These are phyloP conservation scores for Solanum acaule DNA, from an alignment of 257 asterid genomes.

Conservation along the genomic window DNA sequence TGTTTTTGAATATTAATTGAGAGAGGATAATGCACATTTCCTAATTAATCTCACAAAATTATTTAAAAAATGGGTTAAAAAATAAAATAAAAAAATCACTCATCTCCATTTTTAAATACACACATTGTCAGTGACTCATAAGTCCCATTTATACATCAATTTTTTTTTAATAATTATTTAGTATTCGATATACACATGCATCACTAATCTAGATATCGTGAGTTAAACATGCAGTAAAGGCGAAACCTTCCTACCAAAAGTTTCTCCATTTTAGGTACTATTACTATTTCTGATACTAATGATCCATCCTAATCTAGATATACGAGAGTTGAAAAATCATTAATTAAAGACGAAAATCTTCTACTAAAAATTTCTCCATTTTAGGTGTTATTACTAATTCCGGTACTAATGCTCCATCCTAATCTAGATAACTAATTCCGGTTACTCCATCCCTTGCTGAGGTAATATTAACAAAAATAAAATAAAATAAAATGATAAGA, in stretches of 20 bases:
- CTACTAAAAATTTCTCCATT: background rate
- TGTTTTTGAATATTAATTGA: background rate
- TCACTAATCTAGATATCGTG: accelerated
- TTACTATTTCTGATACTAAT: no score
- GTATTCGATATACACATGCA: background rate
- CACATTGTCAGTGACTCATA: background rate
- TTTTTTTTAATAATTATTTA: no score
- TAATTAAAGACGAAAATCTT: no score
- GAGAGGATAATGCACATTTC: background rate
- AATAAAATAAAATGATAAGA: no score
- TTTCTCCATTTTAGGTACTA: background rate
- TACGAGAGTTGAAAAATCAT: no score
- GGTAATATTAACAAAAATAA: no score
- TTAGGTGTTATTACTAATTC: background rate
- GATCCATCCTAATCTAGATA: no score
- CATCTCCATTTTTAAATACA: background rate
- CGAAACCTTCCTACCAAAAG: accelerated
- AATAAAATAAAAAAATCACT: background rate
- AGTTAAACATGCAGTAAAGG: background rate
- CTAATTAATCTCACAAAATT: background rate
- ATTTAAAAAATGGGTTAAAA: background rate
- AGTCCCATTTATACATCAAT: background rate
- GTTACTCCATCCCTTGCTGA: no score
- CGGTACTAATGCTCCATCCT: no score
- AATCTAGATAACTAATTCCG: no score